Base-by-base conservation (phyloP, 139 green algal genomes). In the Coelastrella sp. region DNA sequence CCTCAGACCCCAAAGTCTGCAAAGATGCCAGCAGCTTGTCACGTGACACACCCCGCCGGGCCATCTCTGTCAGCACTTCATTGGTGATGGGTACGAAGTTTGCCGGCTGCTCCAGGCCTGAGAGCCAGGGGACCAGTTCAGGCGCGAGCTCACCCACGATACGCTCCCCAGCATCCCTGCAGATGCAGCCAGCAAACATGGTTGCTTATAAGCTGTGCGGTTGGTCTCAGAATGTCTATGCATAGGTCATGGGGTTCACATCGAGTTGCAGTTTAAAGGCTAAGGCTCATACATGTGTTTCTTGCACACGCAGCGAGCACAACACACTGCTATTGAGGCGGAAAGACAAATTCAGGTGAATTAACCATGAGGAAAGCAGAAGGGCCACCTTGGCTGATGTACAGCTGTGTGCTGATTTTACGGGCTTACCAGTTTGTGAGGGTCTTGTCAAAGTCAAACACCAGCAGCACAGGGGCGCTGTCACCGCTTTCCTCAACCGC, bases 71-170 rank as follows among this genome's bases (percentile, higher is more conserved):
- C 84, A 97, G 90, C 65, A 97, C 88, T 2, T 93, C 92, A 94
- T 99, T 99, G 86, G 95, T 98, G 75, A 96, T 83, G 20, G 96
- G 95, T 8, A 99, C 92, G 89, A 95, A 97, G 91, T 95, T 96
- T 79, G 86, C 61, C 11, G 86, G 86, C 60, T 80, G 61, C 8
- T 89, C 76, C 3, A 97, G 78, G 7, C 89, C 80, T 0, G 91
- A 57, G 58, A 98, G 93, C 92, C 97, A 95, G 19, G 96, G 96
- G 74, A 96, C 92, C 80, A 98, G 93, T 93, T 99, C 97, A 0
- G 97, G 97, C 3, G 97, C 96, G 59, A 99, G 94, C 89, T 95
- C 90, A 22, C 95, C 95, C 17, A 95, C 90, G 56, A 98, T 65
- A 3, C 94, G 88, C 93, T 98, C 96, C 32, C 93, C 92, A 76